phyloP scores from a whole-genome alignment of 257 asterid species.

The Solanum gandarillasii region DNA sequence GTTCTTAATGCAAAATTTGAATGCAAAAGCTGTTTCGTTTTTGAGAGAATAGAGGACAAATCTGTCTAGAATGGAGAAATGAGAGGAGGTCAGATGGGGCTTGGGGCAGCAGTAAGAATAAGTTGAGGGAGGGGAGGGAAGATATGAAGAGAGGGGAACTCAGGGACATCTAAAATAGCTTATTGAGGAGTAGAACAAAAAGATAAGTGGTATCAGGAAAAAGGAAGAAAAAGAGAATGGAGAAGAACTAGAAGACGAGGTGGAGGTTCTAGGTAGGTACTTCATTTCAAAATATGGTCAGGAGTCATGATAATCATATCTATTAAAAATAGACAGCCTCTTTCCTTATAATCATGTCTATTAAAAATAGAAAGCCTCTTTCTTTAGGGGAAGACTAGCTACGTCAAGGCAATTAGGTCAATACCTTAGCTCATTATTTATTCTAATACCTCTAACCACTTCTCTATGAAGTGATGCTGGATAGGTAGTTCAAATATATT shows the following conservation, averaged over 20 bases:
- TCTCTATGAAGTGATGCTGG: neutral
- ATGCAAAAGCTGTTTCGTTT: too few relatives aligned
- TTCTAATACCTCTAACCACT: neutral
- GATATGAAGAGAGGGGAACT: neutral
- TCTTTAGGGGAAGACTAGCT: neutral
- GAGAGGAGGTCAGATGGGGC: neutral
- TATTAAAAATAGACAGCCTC: too few relatives aligned
- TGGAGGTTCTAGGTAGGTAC: neutral
- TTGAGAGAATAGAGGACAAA: neutral
- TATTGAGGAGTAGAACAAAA: neutral
- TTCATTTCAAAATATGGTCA: neutral
- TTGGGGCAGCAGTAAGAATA: neutral
- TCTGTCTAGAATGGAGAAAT: neutral
- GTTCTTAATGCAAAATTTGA: neutral
- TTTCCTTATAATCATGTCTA: neutral
- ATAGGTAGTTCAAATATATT: neutral
- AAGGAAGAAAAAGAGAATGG: neutral
- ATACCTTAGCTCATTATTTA: neutral
- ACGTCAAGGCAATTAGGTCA: neutral
- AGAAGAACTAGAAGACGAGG: neutral
- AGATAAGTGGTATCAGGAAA: neutral
- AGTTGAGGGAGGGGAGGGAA: neutral
- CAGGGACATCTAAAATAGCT: neutral
- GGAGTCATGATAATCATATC: neutral
- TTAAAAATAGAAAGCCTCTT: neutral